Evolutionary conservation across 257 asterid genomes (phyloP), one percentile per base, ranked within the genome.

Genomic region (Henckelia pumila): DNA sequence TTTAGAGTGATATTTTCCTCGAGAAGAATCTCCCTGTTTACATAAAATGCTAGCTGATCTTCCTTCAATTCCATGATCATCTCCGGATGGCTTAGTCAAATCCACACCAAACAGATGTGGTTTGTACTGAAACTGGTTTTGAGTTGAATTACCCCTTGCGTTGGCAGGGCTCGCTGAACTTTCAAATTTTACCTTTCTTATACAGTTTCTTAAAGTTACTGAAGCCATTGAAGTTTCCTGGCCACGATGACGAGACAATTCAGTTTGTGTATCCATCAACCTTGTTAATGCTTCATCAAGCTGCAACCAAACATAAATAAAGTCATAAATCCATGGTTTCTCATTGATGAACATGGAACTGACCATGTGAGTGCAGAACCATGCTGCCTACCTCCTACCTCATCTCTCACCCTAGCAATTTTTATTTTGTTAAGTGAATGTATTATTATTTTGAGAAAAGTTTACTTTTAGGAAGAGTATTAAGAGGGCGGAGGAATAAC

Each of bases 181-280:
- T 73, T 75, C 75, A 63, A 63, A 59, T 29, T 74, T 60, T 30
- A 72, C 66, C 40, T 40, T 70, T 55, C 66, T 66, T 32, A 10
- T 32, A 20, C 67, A 65, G 40, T 62, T 78, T 53, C 17, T 62
- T 49, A 17, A 72, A 17, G 53, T 66, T 60, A 61, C 70, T 56
- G 79, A 24, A 23, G 61, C 55, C 29, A 55, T 20, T 22, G 60
- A 20, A 50, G 67, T 68, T 61, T 68, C 75, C 11, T 56, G 69
- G 23, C 79, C 75, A 44, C 76, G 78, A 71, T 67, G 62, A 11
- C 71, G 74, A 66, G 78, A 81, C 72, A 83, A 37, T 62, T 83
- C 78, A 68, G 8, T n/a, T 37, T 83, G 72, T 14, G 80, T 64
- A 17, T 73, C 77, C 35, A 73, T 75, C 70, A 83, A 69, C 69